Base-by-base conservation (phyloP, 2,329 filamentous ascomycete genomes). In the Diatrype stigma region DNA sequence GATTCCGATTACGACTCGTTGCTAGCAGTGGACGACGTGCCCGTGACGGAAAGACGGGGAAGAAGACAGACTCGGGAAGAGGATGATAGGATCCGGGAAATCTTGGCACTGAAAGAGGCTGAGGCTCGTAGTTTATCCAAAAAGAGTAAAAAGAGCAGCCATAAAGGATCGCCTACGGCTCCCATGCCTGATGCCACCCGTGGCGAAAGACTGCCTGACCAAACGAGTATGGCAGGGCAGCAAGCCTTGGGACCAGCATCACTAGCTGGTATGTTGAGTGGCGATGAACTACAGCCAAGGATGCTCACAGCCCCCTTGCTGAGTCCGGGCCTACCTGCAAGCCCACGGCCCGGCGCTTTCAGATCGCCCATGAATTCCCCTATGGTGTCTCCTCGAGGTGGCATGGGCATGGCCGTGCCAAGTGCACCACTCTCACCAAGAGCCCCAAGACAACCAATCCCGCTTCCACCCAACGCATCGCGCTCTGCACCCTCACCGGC, bases 1-100 rank as follows among this genome's bases (percentile, higher is more conserved):
- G 89, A 90, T 53, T 92, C 89, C 0, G 91, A 96, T 56, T 94
- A 92, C 59, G 90, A 94, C 52, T 87, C 92, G 56, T 79, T 88
- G 34, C 70, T 90, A 12, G 86, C 89, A 55, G 83, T 86, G 3
- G 79, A 86, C 42, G 85, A 87, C 56, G 74, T 85, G 46, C 73
- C 79, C 0, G 66, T 71, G 6, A 71, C 79, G 34, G 74, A 80
- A 12, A 74, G 83, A 48, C 81, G 92, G 55, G 93, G 91, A 8
- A 82, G 91, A 52, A 80, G 90, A 60, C 90, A 87, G 68, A 96
- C 91, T 2, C 81, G 92, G 48, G 90, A 93, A 66, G 90, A 96
- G 55, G 92, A 96, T 62, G 90, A 96, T 59, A 79, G 79, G 49
- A 81, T 90, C 49, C 83, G 92, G 45, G 89, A 93, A 64, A 75